These are phyloP conservation scores for Lachnellula subtilissima DNA, from an alignment of 2,329 filamentous ascomycete species.

Conservation along the genomic window DNA sequence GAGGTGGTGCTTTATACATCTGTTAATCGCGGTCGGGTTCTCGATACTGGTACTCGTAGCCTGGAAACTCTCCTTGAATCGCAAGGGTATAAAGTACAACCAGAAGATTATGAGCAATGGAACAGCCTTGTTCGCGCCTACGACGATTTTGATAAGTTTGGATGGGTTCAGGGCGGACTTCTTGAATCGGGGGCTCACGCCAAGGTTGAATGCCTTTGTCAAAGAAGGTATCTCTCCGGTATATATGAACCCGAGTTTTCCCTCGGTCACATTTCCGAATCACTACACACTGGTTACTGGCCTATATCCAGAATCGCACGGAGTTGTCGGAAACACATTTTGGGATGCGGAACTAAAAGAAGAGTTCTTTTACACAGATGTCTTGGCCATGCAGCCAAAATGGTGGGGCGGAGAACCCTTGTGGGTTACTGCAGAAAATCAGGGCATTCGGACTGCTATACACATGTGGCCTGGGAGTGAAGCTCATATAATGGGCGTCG, in stretches of 20 bases:
- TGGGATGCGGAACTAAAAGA: constrained; percentile 75
- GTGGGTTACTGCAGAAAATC: constrained; percentile 86
- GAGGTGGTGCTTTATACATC: constrained; percentile 50
- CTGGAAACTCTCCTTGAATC: constrained; percentile 52
- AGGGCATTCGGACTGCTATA: constrained; percentile 72
- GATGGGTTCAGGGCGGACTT: constrained; percentile 96
- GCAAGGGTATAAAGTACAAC: constrained; percentile 32
- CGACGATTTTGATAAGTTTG: constrained; percentile 87
- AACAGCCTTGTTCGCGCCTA: constrained; percentile 82
- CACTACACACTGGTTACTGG: constrained; percentile 93
- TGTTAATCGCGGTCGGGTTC: constrained; percentile 48
- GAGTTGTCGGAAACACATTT: constrained; percentile 89
- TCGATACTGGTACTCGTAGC: constrained; percentile 51
- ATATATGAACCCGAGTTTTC: constrained; percentile 93
- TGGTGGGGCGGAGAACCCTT: constrained; percentile 96
- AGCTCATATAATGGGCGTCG: constrained; percentile 69
- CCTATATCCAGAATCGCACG: constrained; percentile 86
- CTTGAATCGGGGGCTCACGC: constrained; percentile 75
- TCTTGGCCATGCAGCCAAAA: constrained; percentile 68
- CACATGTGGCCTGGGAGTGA: constrained; percentile 99
- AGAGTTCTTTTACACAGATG: constrained; percentile 85
- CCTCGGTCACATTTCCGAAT: constrained; percentile 93
- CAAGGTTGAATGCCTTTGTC: constrained; percentile 70
- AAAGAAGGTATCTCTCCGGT: constrained; percentile 79
- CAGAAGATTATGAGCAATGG: constrained; percentile 64